Conservation (phyloP, 2,329 filamentous ascomycete species). For the Pyrenochaeta sp. region DNA sequence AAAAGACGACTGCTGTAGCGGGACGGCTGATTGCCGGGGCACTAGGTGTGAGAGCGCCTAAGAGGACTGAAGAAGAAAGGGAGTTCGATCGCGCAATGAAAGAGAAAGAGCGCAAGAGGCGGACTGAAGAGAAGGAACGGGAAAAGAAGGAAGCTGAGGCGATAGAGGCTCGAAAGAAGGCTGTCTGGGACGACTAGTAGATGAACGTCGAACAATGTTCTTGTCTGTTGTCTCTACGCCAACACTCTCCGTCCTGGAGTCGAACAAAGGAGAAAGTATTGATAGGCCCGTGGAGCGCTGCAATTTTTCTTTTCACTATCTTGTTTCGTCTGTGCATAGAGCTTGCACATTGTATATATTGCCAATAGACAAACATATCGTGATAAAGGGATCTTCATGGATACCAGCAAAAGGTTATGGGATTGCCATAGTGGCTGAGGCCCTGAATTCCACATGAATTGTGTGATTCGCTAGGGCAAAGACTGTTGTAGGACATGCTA, state of each 20-base stretch:
- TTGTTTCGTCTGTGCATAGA: too few species aligned
- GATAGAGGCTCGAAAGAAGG: slow-evolving; percentile 76
- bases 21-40: slow-evolving; percentile 88
- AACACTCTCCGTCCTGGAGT: background rate
- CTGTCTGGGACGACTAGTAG: slow-evolving; percentile 79
- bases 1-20: slow-evolving; percentile 94
- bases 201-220: background rate
- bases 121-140: slow-evolving; percentile 75
- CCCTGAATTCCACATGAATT: too few species aligned
- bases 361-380: too few species aligned
- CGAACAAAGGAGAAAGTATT: too few species aligned
- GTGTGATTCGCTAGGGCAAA: too few species aligned
- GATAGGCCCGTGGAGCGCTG: too few species aligned
- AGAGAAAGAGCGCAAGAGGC: slow-evolving; percentile 82
- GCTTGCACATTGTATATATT: too few species aligned
- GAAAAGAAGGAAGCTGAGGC: slow-evolving; percentile 70
- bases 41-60: slow-evolving; percentile 80
- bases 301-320: too few species aligned
- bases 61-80: slow-evolving; percentile 85
- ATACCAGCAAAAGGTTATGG: too few species aligned
- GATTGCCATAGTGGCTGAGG: too few species aligned
- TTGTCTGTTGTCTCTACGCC: background rate
- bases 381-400: too few species aligned
- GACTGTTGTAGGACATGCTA: too few species aligned
- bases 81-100: slow-evolving; percentile 84